Conservation (phyloP, 805 yeast species). For the Candida chauliodis region DNA sequence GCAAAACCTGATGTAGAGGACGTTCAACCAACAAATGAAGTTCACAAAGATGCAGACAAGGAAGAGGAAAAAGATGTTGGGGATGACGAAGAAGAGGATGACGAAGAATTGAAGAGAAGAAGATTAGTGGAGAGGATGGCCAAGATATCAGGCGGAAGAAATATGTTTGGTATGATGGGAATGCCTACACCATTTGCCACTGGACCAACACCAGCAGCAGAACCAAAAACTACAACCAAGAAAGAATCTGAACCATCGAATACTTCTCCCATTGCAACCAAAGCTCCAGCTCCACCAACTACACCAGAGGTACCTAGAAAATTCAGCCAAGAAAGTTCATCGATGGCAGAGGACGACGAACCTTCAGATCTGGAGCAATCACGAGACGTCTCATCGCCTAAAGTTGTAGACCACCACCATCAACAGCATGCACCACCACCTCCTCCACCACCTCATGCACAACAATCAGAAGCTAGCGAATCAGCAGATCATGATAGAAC, state of each 20-base stretch:
- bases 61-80: conserved; percentile 44
- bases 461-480: conserved; percentile 9
- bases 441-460: not conserved
- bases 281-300: conserved; percentile 37
- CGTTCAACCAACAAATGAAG: conserved; percentile 3
- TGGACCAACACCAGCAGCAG: conserved; percentile 18
- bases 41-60: conserved; percentile 14
- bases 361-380: conserved; percentile 10
- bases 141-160: conserved; percentile 83
- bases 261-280: conserved; percentile 11
- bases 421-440: not conserved
- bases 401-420: conserved; percentile 3
- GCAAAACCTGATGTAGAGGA: conserved; percentile 3
- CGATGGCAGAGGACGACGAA: conserved; percentile 23
- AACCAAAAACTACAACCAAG: conserved; percentile 10
- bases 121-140: conserved; percentile 93
- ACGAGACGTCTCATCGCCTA: conserved; percentile 5
- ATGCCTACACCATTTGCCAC: conserved; percentile 41
- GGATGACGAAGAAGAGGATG: conserved; percentile 61
- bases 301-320: conserved; percentile 16
- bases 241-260: conserved; percentile 17
- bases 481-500: conserved; percentile 8
- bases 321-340: conserved; percentile 11
- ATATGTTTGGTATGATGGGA: conserved; percentile 74
- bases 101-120: conserved; percentile 70